These are phyloP conservation scores for Mycena polygramma DNA, from an alignment of 768 basidiomycete species.

Conservation along the genomic window DNA sequence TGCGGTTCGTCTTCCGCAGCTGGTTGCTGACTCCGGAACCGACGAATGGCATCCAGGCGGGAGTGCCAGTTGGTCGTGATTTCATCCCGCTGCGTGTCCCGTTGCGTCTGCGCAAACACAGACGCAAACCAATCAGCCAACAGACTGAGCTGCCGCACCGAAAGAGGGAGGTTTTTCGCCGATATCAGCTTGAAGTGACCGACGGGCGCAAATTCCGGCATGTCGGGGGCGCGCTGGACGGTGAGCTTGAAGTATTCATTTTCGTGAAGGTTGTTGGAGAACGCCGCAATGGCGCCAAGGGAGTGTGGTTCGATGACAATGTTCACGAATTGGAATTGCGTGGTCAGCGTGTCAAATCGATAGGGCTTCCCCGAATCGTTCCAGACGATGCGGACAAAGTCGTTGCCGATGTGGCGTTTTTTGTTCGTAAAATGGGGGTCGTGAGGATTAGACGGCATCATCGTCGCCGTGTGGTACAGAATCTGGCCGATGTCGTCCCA, in stretches of 20 bases:
- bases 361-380: slow-evolving; percentile 96
- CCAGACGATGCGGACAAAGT: slow-evolving; percentile 96
- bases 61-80: slow-evolving; percentile 92
- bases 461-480: slow-evolving; percentile 94
- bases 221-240: slow-evolving; percentile 88
- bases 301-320: slow-evolving; percentile 97
- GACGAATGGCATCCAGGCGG: slow-evolving; percentile 83
- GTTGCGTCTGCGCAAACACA: slow-evolving; percentile 81
- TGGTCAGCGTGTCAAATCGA: slow-evolving; percentile 90
- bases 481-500: slow-evolving; percentile 98
- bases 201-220: slow-evolving; percentile 94
- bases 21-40: slow-evolving; percentile 65
- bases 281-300: slow-evolving; percentile 84
- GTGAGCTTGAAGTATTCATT: slow-evolving; percentile 97
- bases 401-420: slow-evolving; percentile 97
- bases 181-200: slow-evolving; percentile 96
- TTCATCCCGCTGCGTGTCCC: slow-evolving; percentile 79
- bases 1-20: slow-evolving; percentile 34
- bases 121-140: slow-evolving; percentile 92
- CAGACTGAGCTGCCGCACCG: slow-evolving; percentile 90
- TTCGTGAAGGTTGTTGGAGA: slow-evolving; percentile 86
- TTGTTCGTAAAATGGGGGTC: slow-evolving; percentile 86
- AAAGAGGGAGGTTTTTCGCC: slow-evolving; percentile 85
- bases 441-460: slow-evolving; percentile 87
- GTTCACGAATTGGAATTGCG: slow-evolving; percentile 97